These are phyloP conservation scores for Lipomyces kockii DNA, from an alignment of 805 yeast species.

Conservation along the genomic window DNA sequence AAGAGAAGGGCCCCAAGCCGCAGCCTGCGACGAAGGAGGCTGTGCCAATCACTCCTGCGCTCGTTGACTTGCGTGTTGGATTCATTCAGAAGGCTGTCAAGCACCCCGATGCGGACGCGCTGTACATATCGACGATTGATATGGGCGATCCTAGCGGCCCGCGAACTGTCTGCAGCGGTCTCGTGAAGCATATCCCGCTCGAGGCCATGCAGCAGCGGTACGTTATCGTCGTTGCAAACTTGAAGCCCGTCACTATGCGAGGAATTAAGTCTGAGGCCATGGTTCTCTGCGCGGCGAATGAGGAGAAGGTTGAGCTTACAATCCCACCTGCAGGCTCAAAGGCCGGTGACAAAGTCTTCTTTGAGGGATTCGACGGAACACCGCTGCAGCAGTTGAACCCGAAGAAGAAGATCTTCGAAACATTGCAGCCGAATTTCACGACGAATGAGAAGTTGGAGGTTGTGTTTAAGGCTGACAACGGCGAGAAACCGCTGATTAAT, in stretches of 20 bases:
- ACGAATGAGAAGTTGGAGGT: conserved; percentile 79
- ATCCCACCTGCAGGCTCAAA: conserved; percentile 91
- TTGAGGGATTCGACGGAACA: conserved; percentile 84
- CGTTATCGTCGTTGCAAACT: conserved; percentile 86
- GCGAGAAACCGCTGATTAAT: conserved; percentile 73
- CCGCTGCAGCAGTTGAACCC: conserved; percentile 95
- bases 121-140: conserved; percentile 94
- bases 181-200: conserved; percentile 83
- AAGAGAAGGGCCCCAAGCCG: conserved; percentile 56
- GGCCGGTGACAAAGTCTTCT: conserved; percentile 96
- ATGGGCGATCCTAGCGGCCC: conserved; percentile 97
- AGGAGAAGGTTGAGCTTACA: conserved; percentile 84
- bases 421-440: conserved; percentile 87
- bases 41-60: conserved; percentile 75
- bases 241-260: conserved; percentile 98
- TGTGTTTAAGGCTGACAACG: conserved; percentile 68
- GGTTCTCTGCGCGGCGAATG: conserved; percentile 85
- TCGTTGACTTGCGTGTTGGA: conserved; percentile 93
- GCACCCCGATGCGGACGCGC: conserved; percentile 97
- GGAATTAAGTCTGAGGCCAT: conserved; percentile 94
- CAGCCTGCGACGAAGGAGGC: conserved; percentile 53
- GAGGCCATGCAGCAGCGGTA: conserved; percentile 96
- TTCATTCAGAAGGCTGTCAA: conserved; percentile 93
- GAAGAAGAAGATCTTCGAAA: conserved; percentile 97
- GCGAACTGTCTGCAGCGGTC: conserved; percentile 96